Evolutionary conservation across 768 basidiomycete genomes (phyloP).

Genomic region (Mycena galopus): DNA sequence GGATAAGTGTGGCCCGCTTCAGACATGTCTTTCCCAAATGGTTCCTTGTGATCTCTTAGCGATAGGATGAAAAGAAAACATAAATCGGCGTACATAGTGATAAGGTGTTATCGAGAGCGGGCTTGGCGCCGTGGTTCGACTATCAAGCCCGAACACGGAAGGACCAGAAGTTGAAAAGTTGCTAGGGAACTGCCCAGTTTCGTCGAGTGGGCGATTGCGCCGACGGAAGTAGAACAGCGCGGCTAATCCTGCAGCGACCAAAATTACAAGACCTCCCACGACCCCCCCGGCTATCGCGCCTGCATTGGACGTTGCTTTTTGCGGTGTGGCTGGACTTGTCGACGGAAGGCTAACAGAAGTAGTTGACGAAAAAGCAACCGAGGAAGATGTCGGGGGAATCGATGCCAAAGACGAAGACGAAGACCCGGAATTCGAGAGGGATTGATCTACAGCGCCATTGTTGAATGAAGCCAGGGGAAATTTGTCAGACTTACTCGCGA

Average conservation of each 20-base stretch:
- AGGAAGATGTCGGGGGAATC: neutral
- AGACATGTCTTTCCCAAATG: conserved; percentile 15
- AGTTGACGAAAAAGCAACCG: conserved; percentile 7
- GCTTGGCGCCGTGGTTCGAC: neutral
- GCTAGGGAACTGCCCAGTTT: conserved; percentile 31
- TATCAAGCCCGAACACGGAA: conserved; percentile 9
- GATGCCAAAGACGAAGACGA: conserved; percentile 4
- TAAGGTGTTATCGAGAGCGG: conserved; percentile 27
- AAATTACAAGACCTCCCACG: conserved; percentile 62
- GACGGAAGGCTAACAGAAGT: conserved; percentile 32
- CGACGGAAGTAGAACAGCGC: conserved; percentile 51
- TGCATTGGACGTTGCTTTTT: conserved; percentile 47
- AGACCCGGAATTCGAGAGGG: neutral
- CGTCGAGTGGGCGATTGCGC: conserved; percentile 17
- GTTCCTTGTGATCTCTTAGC: conserved; percentile 14
- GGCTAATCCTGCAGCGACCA: conserved; percentile 54
- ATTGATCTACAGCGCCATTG: conserved; percentile 1
- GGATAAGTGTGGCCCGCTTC: conserved; percentile 31
- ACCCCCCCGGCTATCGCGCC: conserved; percentile 76
- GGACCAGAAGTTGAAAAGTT: conserved; percentile 24
- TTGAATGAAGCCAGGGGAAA: neutral
- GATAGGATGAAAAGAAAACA: neutral
- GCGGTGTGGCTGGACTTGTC: conserved; percentile 15
- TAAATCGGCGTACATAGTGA: conserved; percentile 25
- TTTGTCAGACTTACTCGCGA: conserved; percentile 19